Conservation (phyloP, 139 green algal genomes). For the Chlorella sp. region DNA sequence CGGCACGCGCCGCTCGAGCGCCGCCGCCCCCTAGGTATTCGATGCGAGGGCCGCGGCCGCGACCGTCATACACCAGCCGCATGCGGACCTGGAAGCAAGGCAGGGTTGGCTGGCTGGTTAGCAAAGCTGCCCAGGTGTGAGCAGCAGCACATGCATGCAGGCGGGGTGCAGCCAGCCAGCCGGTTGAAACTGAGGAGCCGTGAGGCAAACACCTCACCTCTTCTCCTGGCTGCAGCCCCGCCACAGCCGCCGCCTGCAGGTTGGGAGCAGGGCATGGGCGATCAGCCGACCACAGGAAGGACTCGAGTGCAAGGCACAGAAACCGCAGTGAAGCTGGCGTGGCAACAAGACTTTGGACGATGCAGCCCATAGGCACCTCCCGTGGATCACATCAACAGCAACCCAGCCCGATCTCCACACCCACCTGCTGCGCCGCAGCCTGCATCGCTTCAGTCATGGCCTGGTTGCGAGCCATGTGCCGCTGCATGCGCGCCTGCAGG, state of each 20-base stretch:
- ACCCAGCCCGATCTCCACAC: too few species aligned
- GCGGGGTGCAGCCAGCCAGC: too few species aligned
- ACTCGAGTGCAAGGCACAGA: too few species aligned
- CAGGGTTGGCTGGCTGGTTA: too few species aligned
- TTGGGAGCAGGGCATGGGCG: not conserved
- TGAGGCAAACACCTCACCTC: too few species aligned
- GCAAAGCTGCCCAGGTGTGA: too few species aligned
- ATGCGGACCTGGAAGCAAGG: slow-evolving; percentile 5
- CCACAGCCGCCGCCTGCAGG: slow-evolving; percentile 13
- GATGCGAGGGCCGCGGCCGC: not conserved
- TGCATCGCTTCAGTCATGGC: slow-evolving; percentile 24
- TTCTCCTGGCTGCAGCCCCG: slow-evolving; percentile 3
- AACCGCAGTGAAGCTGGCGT: not conserved
- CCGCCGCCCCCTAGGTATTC: not conserved
- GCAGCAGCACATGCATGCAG: too few species aligned
- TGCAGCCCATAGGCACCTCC: too few species aligned
- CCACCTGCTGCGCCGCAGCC: slow-evolving; percentile 25
- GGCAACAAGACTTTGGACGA: too few species aligned
- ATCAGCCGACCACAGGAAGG: not conserved
- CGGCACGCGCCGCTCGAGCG: not conserved
- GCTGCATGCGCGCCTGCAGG: slow-evolving; percentile 26
- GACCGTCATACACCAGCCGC: slow-evolving; percentile 23
- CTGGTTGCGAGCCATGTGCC: slow-evolving; percentile 2
- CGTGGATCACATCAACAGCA: too few species aligned
- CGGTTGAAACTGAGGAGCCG: too few species aligned